phyloP scores from a whole-genome alignment of 257 asterid species.

The Salvia splendens region DNA sequence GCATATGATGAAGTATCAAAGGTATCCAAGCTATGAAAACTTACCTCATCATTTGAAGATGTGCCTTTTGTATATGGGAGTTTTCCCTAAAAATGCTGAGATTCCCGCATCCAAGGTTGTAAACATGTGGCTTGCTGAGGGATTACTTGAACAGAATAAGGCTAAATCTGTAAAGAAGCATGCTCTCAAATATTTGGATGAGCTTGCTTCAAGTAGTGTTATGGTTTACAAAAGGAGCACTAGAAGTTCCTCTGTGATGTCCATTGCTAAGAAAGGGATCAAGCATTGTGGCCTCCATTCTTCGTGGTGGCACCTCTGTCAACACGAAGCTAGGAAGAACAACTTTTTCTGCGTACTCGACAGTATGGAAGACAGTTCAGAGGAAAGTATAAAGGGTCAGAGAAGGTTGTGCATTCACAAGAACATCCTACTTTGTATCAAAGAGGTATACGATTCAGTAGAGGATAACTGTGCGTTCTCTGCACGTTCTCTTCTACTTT shows the following conservation, averaged over 20 bases:
- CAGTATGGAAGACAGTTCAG: background rate
- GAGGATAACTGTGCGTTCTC: slow-evolving; percentile 21
- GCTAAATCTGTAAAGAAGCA: background rate
- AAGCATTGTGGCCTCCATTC: slow-evolving; percentile 16
- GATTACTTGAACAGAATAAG: background rate
- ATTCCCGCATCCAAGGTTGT: background rate
- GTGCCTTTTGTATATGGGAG: slow-evolving; percentile 24
- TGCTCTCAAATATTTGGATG: slow-evolving; percentile 7
- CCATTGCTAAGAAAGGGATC: background rate
- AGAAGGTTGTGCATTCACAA: slow-evolving; percentile 13
- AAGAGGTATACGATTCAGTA: background rate
- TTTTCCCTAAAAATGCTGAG: slow-evolving; percentile 22
- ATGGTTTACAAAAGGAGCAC: slow-evolving; percentile 6
- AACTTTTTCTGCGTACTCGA: slow-evolving; percentile 8
- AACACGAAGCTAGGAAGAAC: slow-evolving; percentile 18
- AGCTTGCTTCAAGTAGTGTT: slow-evolving; percentile 19
- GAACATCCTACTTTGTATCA: slow-evolving; percentile 14
- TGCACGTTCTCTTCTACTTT: slow-evolving; percentile 20
- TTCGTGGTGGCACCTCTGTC: slow-evolving; percentile 3
- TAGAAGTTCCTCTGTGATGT: slow-evolving; percentile 7
- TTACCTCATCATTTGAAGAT: background rate
- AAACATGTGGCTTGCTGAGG: slow-evolving; percentile 27
- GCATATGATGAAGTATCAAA: slow-evolving; percentile 21
- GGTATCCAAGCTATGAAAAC: slow-evolving; percentile 29
- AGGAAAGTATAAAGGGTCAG: background rate